Evolutionary conservation across 2,329 filamentous ascomycete species (phyloP).

Genomic region (Cryphonectria carpinicola): DNA sequence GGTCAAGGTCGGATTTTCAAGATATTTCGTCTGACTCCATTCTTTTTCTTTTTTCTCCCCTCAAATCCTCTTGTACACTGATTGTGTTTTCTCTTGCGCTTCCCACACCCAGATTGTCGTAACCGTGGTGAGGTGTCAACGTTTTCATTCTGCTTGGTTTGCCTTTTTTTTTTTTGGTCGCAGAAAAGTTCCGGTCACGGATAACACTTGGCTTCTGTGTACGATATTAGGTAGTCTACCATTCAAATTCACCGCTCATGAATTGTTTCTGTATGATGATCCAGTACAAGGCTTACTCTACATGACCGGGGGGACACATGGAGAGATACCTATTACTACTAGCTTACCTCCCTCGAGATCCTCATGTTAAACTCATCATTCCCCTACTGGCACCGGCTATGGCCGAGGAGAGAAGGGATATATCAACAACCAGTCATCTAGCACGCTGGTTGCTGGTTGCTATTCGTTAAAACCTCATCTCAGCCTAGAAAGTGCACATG

Average conservation of each 20-base stretch:
- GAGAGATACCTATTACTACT: neutral
- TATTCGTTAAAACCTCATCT: neutral
- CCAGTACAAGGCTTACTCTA: neutral
- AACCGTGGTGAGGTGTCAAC: constrained; percentile 15
- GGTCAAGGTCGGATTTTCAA: neutral
- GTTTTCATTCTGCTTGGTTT: neutral
- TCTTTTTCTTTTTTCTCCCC: neutral
- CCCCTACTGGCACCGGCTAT: neutral
- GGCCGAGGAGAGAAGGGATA: neutral
- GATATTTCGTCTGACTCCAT: neutral
- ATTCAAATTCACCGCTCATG: constrained; percentile 3
- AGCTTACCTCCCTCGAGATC: neutral
- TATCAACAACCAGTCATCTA: neutral
- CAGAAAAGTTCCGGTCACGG: constrained; percentile 1
- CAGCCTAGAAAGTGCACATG: neutral
- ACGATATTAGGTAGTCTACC: neutral
- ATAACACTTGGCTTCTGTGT: neutral
- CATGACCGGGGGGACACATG: neutral
- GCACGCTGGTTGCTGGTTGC: neutral
- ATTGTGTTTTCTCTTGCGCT: neutral
- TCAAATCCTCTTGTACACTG: neutral
- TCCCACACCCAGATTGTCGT: constrained; percentile 26
- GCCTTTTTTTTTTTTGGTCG: neutral
- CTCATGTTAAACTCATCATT: neutral
- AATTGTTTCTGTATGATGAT: neutral